A percentile compares a stretch with the other conserved stretches of the same genome.
Evolutionary conservation across 2,329 filamentous ascomycete species (phyloP).

Genomic region (Dactylellina haptotyla): DNA sequence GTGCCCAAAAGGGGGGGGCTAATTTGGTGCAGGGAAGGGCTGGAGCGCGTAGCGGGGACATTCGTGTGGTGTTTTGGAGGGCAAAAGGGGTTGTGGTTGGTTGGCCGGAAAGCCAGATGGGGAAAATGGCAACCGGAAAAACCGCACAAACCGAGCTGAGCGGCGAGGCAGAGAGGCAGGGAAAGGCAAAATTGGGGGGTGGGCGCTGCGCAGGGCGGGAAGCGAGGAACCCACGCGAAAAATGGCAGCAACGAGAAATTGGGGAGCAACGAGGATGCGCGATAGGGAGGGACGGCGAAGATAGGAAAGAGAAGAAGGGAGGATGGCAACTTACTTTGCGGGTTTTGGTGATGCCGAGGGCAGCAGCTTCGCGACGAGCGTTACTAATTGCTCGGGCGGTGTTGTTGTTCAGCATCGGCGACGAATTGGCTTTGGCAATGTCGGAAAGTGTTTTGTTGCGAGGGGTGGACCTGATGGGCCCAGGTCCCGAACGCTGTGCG

Average conservation of each 20-base stretch:
- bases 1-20: constrained; percentile 40
- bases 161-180: background rate
- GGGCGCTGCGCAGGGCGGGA: constrained; percentile 40
- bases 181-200: constrained; percentile 6
- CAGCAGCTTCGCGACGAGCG: constrained; percentile 23
- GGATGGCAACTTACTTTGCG: constrained; percentile 34
- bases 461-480: constrained; percentile 26
- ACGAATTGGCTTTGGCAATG: background rate
- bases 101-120: background rate
- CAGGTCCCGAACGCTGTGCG: background rate
- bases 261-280: background rate
- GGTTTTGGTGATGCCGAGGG: constrained; percentile 20
- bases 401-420: constrained; percentile 4
- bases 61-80: constrained; percentile 10
- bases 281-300: background rate
- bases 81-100: constrained; percentile 29
- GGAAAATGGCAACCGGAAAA: constrained; percentile 34
- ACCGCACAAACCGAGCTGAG: constrained; percentile 20
- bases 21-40: constrained; percentile 32
- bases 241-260: constrained; percentile 7
- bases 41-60: constrained; percentile 50
- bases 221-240: constrained; percentile 49
- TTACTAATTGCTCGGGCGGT: constrained; percentile 26
- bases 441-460: constrained; percentile 17
- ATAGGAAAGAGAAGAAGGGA: background rate